Base-by-base conservation (phyloP, 2,329 filamentous ascomycete species). In the Pseudogymnoascus sp. region DNA sequence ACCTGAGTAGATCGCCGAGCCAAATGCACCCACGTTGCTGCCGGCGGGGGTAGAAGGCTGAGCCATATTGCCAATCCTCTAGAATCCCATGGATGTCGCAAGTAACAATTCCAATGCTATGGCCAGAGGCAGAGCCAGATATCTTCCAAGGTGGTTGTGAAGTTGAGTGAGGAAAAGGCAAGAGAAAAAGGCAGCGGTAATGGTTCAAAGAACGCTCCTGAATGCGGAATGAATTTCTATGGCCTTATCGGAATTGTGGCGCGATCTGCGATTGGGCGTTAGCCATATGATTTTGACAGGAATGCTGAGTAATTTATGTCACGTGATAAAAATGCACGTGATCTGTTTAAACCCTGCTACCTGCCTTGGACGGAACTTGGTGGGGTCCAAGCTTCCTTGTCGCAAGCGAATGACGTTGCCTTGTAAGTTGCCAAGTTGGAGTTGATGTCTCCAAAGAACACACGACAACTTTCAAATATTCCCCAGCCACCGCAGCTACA, bases 1-100 rank as follows among this genome's bases (percentile, higher is more conserved):
- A 38, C 58, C 58, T 47, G 58, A 57, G 57, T 59, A 63, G 41
- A 64, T 67, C 54, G 74, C 71, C 62, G 74, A 74, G 61, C 79
- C 79, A 68, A 81, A 82, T 68, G 81, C 67, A 64, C 68, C 66
- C 66, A 35, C 37, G 43, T 38, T 50, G 18, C 75, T 74, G 64
- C 71, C 74, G 66, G 71, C 67, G 64, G 79, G 78, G 65, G 75
- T 75, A 18, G 79, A 78, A 71, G 74, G 75, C 73, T 72, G 70
- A 70, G 74, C 67, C 77, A 79, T 79, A n/a, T 28, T 65, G 34
- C 61, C 66, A 5, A 20, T 12, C 28, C 28, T 32, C 28, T 34
- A 54, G n/a, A 54, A 34, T 54, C 28, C 47, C 47, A 54, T 54
- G 9, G 16, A 54, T 8, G n/a, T 18, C 28, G 47, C 28, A 2